Conservation (phyloP, 2,329 filamentous ascomycete genomes). For the Monosporascus sp. region DNA sequence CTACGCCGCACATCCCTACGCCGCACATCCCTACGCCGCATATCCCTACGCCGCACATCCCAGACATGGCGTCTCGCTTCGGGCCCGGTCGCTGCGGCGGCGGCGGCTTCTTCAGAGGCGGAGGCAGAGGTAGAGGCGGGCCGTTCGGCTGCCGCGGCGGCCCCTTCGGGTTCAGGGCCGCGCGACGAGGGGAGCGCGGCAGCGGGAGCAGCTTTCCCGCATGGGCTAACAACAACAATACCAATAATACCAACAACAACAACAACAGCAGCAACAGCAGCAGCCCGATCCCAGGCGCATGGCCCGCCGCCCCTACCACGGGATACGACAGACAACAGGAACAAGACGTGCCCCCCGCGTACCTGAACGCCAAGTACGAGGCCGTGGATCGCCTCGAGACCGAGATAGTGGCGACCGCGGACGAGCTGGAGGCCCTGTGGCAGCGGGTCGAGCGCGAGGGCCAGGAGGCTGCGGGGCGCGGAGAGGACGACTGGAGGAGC, state of each 20-base stretch:
- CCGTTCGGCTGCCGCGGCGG: background rate
- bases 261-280: background rate
- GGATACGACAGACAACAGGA: background rate
- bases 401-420: slow-evolving; percentile 25
- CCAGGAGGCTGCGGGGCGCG: slow-evolving; percentile 4
- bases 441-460: slow-evolving; percentile 6
- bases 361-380: slow-evolving; percentile 28
- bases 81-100: background rate
- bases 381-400: slow-evolving; percentile 29
- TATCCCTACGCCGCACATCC: background rate
- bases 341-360: background rate
- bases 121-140: background rate
- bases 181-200: too few relatives aligned
- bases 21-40: too few relatives aligned
- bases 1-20: background rate
- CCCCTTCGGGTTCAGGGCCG: too few relatives aligned
- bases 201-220: too few relatives aligned
- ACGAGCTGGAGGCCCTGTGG: slow-evolving; percentile 22
- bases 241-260: background rate
- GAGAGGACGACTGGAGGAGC: slow-evolving; percentile 1
- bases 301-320: background rate
- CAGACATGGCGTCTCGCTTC: background rate
- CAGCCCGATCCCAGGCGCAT: background rate
- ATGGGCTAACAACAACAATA: background rate
- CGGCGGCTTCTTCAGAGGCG: slow-evolving; percentile 1